phyloP scores from a whole-genome alignment of 768 basidiomycete genomes.

The Kwoniella sp. region DNA sequence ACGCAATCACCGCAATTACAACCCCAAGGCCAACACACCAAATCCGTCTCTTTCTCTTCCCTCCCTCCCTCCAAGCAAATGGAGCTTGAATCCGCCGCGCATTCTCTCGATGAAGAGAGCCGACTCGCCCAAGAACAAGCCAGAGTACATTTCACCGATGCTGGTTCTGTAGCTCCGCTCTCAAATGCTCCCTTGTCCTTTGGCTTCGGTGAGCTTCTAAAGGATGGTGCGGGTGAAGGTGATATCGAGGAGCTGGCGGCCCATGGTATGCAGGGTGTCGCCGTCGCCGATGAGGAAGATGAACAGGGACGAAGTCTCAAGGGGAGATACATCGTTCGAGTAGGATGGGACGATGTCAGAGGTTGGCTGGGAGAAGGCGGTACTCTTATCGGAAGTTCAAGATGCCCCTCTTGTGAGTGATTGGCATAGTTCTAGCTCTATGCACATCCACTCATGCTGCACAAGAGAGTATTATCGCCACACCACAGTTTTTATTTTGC shows the following conservation, averaged over 20 bases:
- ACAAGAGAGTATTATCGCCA: too few relatives aligned
- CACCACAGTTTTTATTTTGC: too few relatives aligned
- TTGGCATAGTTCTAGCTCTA: too few relatives aligned
- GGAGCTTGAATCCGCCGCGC: slow-evolving; percentile 30
- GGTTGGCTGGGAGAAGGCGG: slow-evolving; percentile 82
- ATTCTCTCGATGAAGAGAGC: slow-evolving; percentile 7
- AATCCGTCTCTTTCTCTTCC: slow-evolving; percentile 49
- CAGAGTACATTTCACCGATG: slow-evolving; percentile 34
- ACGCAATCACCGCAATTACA: slow-evolving; percentile 31
- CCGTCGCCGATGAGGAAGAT: slow-evolving; percentile 59
- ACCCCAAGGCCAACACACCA: slow-evolving; percentile 33
- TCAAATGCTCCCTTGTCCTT: slow-evolving; percentile 51
- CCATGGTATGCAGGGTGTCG: slow-evolving; percentile 22
- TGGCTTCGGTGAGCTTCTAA: slow-evolving; percentile 59
- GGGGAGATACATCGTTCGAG: slow-evolving; percentile 87
- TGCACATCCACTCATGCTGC: too few relatives aligned
- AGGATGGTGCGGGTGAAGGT: slow-evolving; percentile 69
- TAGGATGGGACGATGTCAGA: slow-evolving; percentile 97
- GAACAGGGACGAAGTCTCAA: slow-evolving; percentile 64
- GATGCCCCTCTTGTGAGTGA: slow-evolving; percentile 51
- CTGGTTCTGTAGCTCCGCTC: slow-evolving; percentile 37
- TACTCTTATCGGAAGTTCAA: slow-evolving; percentile 54
- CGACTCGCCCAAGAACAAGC: slow-evolving; percentile 15
- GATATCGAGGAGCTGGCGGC: slow-evolving; percentile 48
- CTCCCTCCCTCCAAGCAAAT: slow-evolving; percentile 52